Conservation (phyloP, 106 monocot genomes). For the Gastrodia elata region DNA sequence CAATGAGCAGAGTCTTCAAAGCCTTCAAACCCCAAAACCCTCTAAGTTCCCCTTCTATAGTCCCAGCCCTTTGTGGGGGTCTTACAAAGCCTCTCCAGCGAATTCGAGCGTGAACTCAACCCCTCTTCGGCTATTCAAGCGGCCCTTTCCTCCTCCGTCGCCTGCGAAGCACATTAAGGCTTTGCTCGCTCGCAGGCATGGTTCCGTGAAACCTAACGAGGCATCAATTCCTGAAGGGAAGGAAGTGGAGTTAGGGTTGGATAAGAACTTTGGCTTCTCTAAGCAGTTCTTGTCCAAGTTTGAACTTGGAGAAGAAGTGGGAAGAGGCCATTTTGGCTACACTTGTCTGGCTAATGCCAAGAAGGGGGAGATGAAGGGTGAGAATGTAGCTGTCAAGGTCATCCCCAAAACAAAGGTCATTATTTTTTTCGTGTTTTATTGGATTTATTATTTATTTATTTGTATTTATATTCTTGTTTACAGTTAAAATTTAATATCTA, state of each 20-base stretch:
- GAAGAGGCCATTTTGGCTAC: conserved; percentile 83
- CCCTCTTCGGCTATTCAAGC: conserved; percentile 50
- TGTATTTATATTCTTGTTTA: too few relatives aligned
- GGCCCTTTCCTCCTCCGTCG: conserved; percentile 79
- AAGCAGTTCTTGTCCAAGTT: conserved; percentile 61
- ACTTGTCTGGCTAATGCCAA: conserved; percentile 58
- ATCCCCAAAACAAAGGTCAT: conserved; percentile 75
- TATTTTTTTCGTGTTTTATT: too few relatives aligned
- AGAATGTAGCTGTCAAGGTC: conserved; percentile 82
- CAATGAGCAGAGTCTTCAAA: conserved; percentile 10
- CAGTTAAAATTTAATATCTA: too few relatives aligned
- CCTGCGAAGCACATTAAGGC: conserved; percentile 92
- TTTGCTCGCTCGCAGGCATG: conserved; percentile 62
- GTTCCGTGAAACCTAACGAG: conserved; percentile 62
- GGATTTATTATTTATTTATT: too few relatives aligned
- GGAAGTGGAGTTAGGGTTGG: conserved; percentile 34
- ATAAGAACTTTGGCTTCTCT: conserved; percentile 83
- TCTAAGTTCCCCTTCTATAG: conserved; percentile 48
- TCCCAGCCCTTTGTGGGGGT: conserved; percentile 54
- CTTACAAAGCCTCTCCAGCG: conserved; percentile 58
- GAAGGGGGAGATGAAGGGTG: conserved; percentile 77
- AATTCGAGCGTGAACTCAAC: conserved; percentile 48
- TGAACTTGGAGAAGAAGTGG: conserved; percentile 80
- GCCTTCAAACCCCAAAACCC: conserved; percentile 32
- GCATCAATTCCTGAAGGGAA: conserved; percentile 58